These are phyloP conservation scores for Solanum piurae DNA, from an alignment of 257 asterid species.

Conservation along the genomic window DNA sequence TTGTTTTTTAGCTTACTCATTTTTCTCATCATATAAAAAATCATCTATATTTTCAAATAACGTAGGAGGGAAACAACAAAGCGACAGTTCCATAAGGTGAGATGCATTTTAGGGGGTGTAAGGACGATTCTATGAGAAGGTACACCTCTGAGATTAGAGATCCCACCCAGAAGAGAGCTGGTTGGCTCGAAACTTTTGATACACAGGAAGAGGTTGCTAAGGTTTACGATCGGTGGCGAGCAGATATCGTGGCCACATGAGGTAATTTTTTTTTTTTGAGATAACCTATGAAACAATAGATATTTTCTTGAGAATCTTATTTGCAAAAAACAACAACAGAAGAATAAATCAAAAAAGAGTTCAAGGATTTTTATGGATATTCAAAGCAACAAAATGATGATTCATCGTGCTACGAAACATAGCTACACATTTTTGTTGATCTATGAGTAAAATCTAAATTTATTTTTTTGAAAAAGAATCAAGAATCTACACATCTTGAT, in stretches of 20 bases:
- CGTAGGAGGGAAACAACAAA: background rate
- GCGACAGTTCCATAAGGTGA: background rate
- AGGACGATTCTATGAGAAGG: too few relatives aligned
- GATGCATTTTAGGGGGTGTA: background rate
- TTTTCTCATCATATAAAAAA: background rate
- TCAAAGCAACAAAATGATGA: too few relatives aligned
- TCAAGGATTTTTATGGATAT: background rate
- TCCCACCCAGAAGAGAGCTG: background rate
- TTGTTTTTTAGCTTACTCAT: background rate
- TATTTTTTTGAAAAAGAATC: too few relatives aligned
- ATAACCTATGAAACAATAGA: background rate
- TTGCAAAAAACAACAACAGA: too few relatives aligned
- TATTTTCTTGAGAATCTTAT: too few relatives aligned
- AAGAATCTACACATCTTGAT: too few relatives aligned
- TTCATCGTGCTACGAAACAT: background rate
- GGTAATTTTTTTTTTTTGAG: background rate
- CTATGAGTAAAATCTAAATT: background rate
- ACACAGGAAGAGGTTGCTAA: background rate
- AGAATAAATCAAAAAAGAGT: background rate
- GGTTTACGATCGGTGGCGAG: background rate
- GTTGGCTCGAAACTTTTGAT: constrained; percentile 1
- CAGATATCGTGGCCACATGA: background rate
- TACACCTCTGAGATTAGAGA: background rate
- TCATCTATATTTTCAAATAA: too few relatives aligned
- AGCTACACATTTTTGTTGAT: background rate